Evolutionary conservation across 208 protist genomes (phyloP).

Genomic region (Histomonas meleagridis): DNA sequence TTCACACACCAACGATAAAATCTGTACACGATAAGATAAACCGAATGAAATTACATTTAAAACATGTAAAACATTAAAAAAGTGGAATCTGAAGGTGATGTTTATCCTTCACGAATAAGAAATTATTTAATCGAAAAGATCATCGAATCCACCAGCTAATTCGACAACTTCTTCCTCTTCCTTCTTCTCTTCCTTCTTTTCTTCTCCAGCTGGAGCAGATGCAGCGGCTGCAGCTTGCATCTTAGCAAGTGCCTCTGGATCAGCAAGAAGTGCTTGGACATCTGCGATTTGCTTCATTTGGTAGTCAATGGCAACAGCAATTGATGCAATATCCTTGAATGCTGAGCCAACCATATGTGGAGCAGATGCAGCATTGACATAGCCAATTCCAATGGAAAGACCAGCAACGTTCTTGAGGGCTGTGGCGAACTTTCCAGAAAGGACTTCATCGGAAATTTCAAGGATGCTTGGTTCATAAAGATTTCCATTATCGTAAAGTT

Average conservation of each 20-base stretch:
- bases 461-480: slow-evolving; percentile 79
- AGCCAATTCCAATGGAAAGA: slow-evolving; percentile 78
- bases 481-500: slow-evolving; percentile 81
- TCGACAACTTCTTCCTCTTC: not conserved
- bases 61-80: too few species aligned
- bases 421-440: slow-evolving; percentile 67
- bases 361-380: slow-evolving; percentile 76
- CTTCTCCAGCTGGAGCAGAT: not conserved
- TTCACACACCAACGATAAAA: too few species aligned
- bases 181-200: not conserved
- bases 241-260: slow-evolving; percentile 41
- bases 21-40: too few species aligned
- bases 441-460: slow-evolving; percentile 72
- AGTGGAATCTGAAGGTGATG: not conserved
- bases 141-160: not conserved
- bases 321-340: slow-evolving; percentile 87
- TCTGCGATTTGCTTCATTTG: slow-evolving; percentile 65
- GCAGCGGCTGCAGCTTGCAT: not conserved
- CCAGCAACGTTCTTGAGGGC: slow-evolving; percentile 75
- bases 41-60: too few species aligned
- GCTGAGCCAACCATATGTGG: slow-evolving; percentile 79
- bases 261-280: slow-evolving; percentile 54
- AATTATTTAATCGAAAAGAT: not conserved
- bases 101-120: not conserved
- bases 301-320: slow-evolving; percentile 76